Conservation (phyloP, 331 rosid species). For the Phaseolus coccineus region DNA sequence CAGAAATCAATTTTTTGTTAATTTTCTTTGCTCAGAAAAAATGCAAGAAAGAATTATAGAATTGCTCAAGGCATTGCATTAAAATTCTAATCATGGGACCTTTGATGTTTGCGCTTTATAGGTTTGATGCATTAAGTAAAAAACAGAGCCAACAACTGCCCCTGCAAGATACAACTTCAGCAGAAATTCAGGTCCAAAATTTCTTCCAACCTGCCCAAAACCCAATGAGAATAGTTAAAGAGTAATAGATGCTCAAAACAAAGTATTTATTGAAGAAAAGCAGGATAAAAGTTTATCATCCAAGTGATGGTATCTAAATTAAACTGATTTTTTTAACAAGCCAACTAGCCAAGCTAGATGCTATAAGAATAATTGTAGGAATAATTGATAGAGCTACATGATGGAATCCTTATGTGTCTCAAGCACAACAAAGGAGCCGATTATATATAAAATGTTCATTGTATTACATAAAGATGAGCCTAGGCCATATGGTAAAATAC, state of each 20-base stretch:
- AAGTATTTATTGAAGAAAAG: slow-evolving; percentile 20
- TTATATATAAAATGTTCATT: no score
- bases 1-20: slow-evolving; percentile 27
- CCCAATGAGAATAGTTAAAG: slow-evolving; percentile 43
- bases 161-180: slow-evolving; percentile 88
- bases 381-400: no score
- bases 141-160: slow-evolving; percentile 79
- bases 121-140: slow-evolving; percentile 70
- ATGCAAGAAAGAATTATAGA: not conserved
- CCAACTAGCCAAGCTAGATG: slow-evolving; percentile 25
- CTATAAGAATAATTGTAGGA: no score
- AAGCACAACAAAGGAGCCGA: no score
- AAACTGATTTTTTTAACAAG: slow-evolving; percentile 20
- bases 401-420: no score
- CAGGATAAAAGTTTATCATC: slow-evolving; percentile 5
- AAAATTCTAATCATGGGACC: slow-evolving; percentile 51
- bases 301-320: slow-evolving; percentile 31
- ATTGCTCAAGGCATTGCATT: slow-evolving; percentile 26
- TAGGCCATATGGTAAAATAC: no score
- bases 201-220: slow-evolving; percentile 68
- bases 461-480: no score
- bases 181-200: slow-evolving; percentile 75
- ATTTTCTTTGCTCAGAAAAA: slow-evolving; percentile 6
- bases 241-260: slow-evolving; percentile 39
- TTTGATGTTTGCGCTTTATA: slow-evolving; percentile 67